Evolutionary conservation across 1,139 yeast species (phyloP).

Genomic region (Pichia sp.): DNA sequence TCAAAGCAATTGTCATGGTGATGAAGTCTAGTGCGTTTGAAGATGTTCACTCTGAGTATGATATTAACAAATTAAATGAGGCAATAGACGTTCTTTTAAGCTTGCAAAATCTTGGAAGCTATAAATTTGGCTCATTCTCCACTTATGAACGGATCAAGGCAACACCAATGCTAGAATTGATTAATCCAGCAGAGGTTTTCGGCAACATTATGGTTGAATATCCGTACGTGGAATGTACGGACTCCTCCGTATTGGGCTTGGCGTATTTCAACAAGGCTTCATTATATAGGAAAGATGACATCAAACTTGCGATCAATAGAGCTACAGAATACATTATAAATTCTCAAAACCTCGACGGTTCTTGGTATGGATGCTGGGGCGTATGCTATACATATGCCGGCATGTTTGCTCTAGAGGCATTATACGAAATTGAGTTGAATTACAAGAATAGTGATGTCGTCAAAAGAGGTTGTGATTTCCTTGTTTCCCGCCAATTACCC

Average conservation of each 20-base stretch:
- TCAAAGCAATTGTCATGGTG: conserved; percentile 92
- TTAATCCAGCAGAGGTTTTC: conserved; percentile 97
- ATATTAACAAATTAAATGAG: conserved; percentile 46
- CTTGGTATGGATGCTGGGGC: conserved; percentile 99
- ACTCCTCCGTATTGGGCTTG: conserved; percentile 85
- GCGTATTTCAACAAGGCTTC: conserved; percentile 65
- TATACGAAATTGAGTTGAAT: conserved; percentile 57
- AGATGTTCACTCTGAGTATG: conserved; percentile 43
- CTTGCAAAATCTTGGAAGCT: conserved; percentile 70
- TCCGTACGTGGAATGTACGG: conserved; percentile 98
- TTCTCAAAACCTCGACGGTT: conserved; percentile 73
- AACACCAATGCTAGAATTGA: conserved; percentile 61
- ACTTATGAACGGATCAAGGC: conserved; percentile 87
- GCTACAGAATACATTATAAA: conserved; percentile 68
- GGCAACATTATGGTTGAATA: conserved; percentile 98
- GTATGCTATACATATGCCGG: conserved; percentile 94
- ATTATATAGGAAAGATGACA: conserved; percentile 58
- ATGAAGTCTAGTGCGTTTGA: conserved; percentile 52
- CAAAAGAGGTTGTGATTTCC: conserved; percentile 74
- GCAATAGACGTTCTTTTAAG: conserved; percentile 67
- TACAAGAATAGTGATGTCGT: conserved; percentile 61
- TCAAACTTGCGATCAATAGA: conserved; percentile 57
- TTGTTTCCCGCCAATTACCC: conserved; percentile 61
- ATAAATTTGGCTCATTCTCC: conserved; percentile 88
- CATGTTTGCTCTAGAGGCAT: conserved; percentile 96